A percentile compares a stretch with the other conserved stretches of the same genome.
These are phyloP conservation scores for Trametes sp. DNA, from an alignment of 1,284 basidiomycete species.

Conservation along the genomic window DNA sequence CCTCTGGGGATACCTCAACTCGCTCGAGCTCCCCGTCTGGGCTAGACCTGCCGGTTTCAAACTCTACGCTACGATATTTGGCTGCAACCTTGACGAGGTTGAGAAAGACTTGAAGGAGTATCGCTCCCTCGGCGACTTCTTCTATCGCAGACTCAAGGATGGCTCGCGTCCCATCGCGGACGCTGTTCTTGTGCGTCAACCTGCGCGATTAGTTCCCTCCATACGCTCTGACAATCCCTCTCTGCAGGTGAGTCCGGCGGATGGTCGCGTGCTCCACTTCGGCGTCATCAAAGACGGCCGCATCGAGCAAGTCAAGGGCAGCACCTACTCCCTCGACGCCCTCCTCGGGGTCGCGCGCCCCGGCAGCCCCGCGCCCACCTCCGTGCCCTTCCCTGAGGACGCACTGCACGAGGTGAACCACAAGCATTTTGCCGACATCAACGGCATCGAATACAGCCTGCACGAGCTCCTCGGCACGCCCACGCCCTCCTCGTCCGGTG, in stretches of 20 bases:
- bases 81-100: constrained; percentile 94
- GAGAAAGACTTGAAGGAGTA: constrained; percentile 85
- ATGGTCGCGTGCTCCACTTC: constrained; percentile 93
- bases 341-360: constrained; percentile 79
- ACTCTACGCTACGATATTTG: constrained; percentile 88
- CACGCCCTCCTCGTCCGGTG: constrained; percentile 43
- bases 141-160: constrained; percentile 88
- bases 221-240: background rate
- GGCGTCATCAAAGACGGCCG: constrained; percentile 84
- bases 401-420: constrained; percentile 75
- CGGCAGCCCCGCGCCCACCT: constrained; percentile 47
- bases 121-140: constrained; percentile 90
- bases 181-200: constrained; percentile 70
- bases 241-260: constrained; percentile 86
- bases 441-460: constrained; percentile 95
- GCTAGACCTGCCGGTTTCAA: constrained; percentile 89
- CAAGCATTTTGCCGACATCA: constrained; percentile 93
- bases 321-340: constrained; percentile 95
- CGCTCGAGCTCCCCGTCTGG: constrained; percentile 93
- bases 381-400: constrained; percentile 52
- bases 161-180: constrained; percentile 86
- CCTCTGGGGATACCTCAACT: constrained; percentile 96
- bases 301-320: constrained; percentile 98
- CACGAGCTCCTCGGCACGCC: constrained; percentile 77
- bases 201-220: background rate